phyloP scores from a whole-genome alignment of 352 stramenopile genomes.

The Phytophthora pseudosyringae region DNA sequence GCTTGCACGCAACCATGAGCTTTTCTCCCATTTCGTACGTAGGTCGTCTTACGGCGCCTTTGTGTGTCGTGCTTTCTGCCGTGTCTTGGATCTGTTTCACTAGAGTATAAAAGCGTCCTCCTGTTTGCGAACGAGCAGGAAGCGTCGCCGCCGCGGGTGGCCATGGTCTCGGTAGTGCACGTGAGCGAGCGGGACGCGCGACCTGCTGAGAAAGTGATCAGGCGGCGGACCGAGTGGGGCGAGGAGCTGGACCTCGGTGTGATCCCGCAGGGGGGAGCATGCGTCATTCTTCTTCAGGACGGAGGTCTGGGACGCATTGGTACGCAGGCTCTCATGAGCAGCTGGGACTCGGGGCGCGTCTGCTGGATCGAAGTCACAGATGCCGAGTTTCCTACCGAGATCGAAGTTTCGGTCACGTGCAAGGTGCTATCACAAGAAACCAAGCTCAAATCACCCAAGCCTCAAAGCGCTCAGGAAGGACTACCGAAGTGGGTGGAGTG shows the following conservation, averaged over 20 bases:
- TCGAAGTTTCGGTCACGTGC: conserved; percentile 83
- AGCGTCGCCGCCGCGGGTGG: conserved; percentile 67
- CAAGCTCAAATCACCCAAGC: conserved; percentile 35
- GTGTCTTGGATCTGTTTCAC: conserved; percentile 33
- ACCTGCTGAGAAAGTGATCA: conserved; percentile 72
- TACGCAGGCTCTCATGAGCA: conserved; percentile 85
- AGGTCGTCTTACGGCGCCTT: conserved; percentile 36
- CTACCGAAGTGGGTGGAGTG: conserved; percentile 78
- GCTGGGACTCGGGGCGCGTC: conserved; percentile 75
- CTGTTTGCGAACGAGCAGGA: conserved; percentile 74
- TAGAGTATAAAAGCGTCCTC: conserved; percentile 79
- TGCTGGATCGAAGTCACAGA: conserved; percentile 84
- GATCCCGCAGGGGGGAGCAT: conserved; percentile 78
- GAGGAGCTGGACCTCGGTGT: conserved; percentile 76
- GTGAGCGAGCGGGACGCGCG: conserved; percentile 65
- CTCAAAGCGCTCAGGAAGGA: conserved; percentile 33
- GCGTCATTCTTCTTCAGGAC: conserved; percentile 80
- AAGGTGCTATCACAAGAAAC: conserved; percentile 62
- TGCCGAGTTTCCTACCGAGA: conserved; percentile 66
- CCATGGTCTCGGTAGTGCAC: conserved; percentile 81
- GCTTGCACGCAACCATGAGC: conserved; percentile 76
- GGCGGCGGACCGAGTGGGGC: conserved; percentile 72
- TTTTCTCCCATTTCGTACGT: conserved; percentile 87
- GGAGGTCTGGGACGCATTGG: conserved; percentile 77
- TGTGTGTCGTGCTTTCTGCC: conserved; percentile 27